These are phyloP conservation scores for Guadua angustifolia DNA, from an alignment of 176 grass and related monocot species.

Conservation along the genomic window DNA sequence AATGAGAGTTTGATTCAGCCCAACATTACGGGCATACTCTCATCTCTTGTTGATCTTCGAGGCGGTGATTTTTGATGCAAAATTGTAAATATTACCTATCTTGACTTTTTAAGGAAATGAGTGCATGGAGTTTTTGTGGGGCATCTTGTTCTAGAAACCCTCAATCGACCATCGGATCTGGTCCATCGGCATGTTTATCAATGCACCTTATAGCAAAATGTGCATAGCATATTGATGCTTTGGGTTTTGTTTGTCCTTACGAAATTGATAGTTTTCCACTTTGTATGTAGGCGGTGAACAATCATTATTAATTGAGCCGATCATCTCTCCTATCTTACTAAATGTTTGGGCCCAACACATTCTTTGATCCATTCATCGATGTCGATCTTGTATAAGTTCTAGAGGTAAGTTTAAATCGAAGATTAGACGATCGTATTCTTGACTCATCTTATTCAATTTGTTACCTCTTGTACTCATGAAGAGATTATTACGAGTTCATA, in stretches of 20 bases:
- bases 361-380: constrained; percentile 90
- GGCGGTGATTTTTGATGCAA: constrained; percentile 57
- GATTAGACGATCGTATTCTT: background rate
- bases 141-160: constrained; percentile 96
- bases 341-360: constrained; percentile 89
- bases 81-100: constrained; percentile 37
- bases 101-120: constrained; percentile 33
- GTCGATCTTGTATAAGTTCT: constrained; percentile 87
- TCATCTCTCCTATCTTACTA: constrained; percentile 85
- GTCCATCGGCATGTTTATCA: constrained; percentile 45
- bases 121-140: constrained; percentile 34
- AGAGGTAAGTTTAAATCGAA: constrained; percentile 67
- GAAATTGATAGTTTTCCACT: too few species aligned
- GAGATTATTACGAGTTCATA: background rate
- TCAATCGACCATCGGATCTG: constrained; percentile 83
- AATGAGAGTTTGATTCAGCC: too few species aligned
- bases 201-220: constrained; percentile 38
- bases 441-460: background rate
- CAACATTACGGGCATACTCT: too few species aligned
- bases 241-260: too few species aligned
- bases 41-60: constrained; percentile 80
- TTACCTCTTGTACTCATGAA: background rate
- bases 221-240: too few species aligned
- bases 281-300: constrained; percentile 69
- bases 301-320: constrained; percentile 72